Conservation (phyloP, 176 grass and related monocot species). For the Ensete glaucum region DNA sequence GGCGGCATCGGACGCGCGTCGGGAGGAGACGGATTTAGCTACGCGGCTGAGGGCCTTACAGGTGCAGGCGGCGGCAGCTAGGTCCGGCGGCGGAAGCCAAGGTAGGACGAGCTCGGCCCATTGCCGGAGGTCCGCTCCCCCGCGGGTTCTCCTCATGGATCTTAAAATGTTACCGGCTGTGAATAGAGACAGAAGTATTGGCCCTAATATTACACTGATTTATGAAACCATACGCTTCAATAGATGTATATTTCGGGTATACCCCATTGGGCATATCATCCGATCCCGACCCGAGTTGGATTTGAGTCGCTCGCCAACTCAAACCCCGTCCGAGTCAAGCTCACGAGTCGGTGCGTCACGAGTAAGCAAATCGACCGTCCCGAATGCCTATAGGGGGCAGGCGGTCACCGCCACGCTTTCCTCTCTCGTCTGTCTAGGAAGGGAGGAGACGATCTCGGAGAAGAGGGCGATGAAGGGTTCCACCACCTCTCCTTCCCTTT, state of each 20-base stretch:
- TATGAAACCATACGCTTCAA: too few relatives aligned
- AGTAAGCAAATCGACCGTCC: background rate
- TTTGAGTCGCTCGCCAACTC: too few relatives aligned
- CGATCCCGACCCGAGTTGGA: too few relatives aligned
- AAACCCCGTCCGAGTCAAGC: too few relatives aligned
- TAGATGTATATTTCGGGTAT: too few relatives aligned
- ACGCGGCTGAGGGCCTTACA: constrained; percentile 31
- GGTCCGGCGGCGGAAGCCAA: constrained; percentile 42
- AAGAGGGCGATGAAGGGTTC: background rate
- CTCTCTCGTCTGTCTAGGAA: background rate
- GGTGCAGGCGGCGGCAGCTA: constrained; percentile 34
- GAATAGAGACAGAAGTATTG: too few relatives aligned
- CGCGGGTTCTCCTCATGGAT: background rate
- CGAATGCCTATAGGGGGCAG: background rate
- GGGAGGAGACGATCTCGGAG: background rate
- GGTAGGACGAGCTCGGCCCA: constrained; percentile 62
- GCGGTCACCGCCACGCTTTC: background rate
- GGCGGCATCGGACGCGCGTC: constrained; percentile 44
- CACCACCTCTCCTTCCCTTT: background rate
- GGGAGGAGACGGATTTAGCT: constrained; percentile 27
- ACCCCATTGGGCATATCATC: too few relatives aligned
- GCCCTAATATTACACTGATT: too few relatives aligned
- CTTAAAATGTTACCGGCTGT: background rate
- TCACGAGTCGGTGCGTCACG: background rate
- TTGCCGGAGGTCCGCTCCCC: constrained; percentile 3